phyloP scores from a whole-genome alignment of 176 grass and related monocot genomes.

The Echinochloa phyllopogon region DNA sequence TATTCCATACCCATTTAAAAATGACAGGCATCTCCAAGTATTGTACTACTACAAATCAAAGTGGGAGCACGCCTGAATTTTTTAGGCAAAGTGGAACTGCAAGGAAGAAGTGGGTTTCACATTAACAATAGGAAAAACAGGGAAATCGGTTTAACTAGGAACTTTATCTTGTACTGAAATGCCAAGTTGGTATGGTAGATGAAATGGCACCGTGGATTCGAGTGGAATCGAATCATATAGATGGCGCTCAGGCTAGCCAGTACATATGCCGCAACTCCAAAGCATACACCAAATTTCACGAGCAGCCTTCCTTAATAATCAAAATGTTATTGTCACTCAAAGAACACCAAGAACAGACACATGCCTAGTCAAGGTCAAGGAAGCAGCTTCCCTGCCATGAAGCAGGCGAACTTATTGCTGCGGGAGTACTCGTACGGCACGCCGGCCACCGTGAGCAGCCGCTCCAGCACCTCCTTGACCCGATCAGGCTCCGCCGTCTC shows the following conservation, averaged over 20 bases:
- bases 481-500: constrained; percentile 72
- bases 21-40: background rate
- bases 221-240: background rate
- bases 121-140: no score
- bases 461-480: constrained; percentile 64
- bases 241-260: background rate
- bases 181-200: background rate
- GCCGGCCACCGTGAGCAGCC: constrained; percentile 60
- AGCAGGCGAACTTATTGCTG: constrained; percentile 78
- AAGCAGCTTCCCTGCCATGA: constrained; percentile 80
- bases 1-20: background rate
- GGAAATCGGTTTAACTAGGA: background rate
- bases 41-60: no score
- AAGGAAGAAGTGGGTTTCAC: no score
- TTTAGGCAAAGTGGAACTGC: no score
- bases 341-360: constrained; percentile 4
- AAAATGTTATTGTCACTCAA: background rate
- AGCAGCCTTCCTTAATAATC: background rate
- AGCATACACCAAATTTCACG: background rate
- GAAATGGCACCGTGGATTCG: no score
- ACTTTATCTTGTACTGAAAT: background rate
- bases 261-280: background rate
- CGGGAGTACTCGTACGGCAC: constrained; percentile 67
- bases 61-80: no score
- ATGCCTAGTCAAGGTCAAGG: constrained; percentile 47